phyloP scores from a whole-genome alignment of 2,329 filamentous ascomycete genomes.

The Pseudogymnoascus sp. region DNA sequence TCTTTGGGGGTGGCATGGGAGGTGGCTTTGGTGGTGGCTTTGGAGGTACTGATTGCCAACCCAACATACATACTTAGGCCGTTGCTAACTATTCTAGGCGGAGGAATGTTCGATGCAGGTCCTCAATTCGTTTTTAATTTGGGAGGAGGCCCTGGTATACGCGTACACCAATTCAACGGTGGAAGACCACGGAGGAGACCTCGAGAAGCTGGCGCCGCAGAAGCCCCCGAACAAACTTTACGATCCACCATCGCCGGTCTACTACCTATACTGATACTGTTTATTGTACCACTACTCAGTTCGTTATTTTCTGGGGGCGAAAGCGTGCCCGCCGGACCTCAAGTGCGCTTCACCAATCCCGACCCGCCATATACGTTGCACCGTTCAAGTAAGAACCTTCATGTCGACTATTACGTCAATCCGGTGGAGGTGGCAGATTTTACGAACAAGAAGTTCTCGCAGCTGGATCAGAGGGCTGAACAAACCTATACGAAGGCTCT shows the following conservation, averaged over 20 bases:
- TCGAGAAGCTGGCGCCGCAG: constrained; percentile 49
- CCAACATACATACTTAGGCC: constrained; percentile 29
- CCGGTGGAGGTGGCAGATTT: constrained; percentile 68
- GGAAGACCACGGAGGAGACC: constrained; percentile 68
- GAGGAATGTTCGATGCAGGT: constrained; percentile 62
- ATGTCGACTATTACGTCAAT: constrained; percentile 79
- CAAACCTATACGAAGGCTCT: constrained; percentile 61
- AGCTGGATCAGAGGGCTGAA: constrained; percentile 74
- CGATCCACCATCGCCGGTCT: constrained; percentile 58
- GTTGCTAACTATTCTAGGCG: constrained; percentile 31
- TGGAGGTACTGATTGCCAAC: constrained; percentile 49
- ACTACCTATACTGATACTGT: constrained; percentile 81
- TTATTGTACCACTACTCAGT: constrained; percentile 75
- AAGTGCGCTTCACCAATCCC: constrained; percentile 68
- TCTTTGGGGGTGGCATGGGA: constrained; percentile 64
- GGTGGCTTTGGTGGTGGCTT: constrained; percentile 49
- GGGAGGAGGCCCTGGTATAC: constrained; percentile 81
- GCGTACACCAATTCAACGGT: constrained; percentile 93
- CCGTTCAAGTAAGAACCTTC: constrained; percentile 62
- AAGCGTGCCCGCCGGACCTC: constrained; percentile 51
- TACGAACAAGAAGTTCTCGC: constrained; percentile 58
- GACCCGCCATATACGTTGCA: constrained; percentile 65
- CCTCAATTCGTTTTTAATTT: constrained; percentile 94
- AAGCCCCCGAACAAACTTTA: constrained; percentile 44
- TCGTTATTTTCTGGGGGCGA: constrained; percentile 61